Percentiles rank a stretch among this genome's conserved stretches.
Evolutionary conservation across 106 monocot genomes (phyloP).

Genomic region (Posidonia australis): DNA sequence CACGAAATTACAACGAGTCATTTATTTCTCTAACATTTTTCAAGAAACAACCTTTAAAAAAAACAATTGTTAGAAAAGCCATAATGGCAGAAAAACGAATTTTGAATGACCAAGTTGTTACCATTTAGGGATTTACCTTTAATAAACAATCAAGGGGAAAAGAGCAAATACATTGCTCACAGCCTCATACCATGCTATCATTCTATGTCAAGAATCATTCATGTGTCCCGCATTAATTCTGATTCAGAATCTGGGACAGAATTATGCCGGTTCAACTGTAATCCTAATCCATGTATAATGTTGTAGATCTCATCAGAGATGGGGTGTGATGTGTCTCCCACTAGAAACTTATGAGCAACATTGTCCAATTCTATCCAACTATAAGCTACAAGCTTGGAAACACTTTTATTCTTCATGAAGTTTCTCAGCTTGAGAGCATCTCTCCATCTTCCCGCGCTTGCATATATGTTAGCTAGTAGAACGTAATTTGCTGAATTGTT

Average conservation of each 20-base stretch:
- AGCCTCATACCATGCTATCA: no score
- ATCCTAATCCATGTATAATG: constrained; percentile 30
- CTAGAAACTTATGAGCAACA: constrained; percentile 56
- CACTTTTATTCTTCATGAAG: constrained; percentile 55
- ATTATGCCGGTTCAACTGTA: constrained; percentile 28
- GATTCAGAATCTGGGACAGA: constrained; percentile 16
- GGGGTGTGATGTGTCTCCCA: constrained; percentile 53
- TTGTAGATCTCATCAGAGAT: constrained; percentile 59
- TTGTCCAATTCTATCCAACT: constrained; percentile 88
- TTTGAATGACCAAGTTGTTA: no score
- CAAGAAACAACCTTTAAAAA: no score
- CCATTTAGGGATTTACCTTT: no score
- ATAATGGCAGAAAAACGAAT: no score
- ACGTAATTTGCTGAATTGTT: constrained; percentile 81
- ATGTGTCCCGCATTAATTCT: constrained; percentile 10
- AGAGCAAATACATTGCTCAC: no score
- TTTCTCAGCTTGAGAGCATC: constrained; percentile 58
- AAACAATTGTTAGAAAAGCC: no score
- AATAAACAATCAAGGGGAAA: no score
- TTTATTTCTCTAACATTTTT: no score
- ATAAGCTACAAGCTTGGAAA: constrained; percentile 65
- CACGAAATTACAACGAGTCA: no score
- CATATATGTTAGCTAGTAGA: constrained; percentile 68
- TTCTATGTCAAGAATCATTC: no score
- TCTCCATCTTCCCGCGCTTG: constrained; percentile 59